phyloP scores from a whole-genome alignment of 768 basidiomycete genomes.

The Asterophora parasitica region DNA sequence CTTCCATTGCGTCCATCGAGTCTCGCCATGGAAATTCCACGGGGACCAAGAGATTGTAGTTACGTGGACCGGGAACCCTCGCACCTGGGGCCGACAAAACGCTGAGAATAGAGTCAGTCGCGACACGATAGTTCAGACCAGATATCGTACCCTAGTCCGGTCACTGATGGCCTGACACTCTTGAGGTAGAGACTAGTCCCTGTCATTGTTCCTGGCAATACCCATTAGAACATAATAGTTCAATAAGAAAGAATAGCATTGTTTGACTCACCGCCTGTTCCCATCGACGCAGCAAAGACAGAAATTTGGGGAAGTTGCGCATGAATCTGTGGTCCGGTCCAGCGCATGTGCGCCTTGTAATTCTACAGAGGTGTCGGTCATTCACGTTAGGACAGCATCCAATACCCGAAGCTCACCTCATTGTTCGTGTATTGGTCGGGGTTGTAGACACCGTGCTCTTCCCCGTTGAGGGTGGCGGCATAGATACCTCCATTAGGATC shows the following conservation, averaged over 20 bases:
- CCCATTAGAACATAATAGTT: neutral
- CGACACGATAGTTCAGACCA: neutral
- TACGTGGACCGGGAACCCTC: conserved; percentile 21
- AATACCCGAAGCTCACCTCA: conserved; percentile 4
- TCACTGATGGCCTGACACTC: conserved; percentile 15
- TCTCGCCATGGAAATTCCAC: conserved; percentile 24
- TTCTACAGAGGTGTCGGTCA: conserved; percentile 14
- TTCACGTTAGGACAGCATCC: neutral
- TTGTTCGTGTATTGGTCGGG: conserved; percentile 21
- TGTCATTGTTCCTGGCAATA: conserved; percentile 21
- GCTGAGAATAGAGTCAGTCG: neutral
- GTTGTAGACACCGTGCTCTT: conserved; percentile 14
- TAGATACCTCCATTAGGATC: conserved; percentile 21
- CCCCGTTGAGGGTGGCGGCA: conserved; percentile 14
- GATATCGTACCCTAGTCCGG: conserved; percentile 15
- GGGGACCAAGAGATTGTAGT: conserved; percentile 10
- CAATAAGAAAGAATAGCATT: neutral
- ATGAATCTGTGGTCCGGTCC: conserved; percentile 23
- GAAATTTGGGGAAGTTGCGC: conserved; percentile 20
- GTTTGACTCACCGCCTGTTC: conserved; percentile 16
- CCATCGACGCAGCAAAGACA: conserved; percentile 20
- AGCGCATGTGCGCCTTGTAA: conserved; percentile 21
- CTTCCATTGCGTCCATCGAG: conserved; percentile 19
- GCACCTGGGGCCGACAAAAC: conserved; percentile 19
- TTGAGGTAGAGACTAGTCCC: conserved; percentile 21